Evolutionary conservation across 768 basidiomycete genomes (phyloP), one percentile per base, ranked within the genome.

Genomic region (Pleurotus tuber-regium): DNA sequence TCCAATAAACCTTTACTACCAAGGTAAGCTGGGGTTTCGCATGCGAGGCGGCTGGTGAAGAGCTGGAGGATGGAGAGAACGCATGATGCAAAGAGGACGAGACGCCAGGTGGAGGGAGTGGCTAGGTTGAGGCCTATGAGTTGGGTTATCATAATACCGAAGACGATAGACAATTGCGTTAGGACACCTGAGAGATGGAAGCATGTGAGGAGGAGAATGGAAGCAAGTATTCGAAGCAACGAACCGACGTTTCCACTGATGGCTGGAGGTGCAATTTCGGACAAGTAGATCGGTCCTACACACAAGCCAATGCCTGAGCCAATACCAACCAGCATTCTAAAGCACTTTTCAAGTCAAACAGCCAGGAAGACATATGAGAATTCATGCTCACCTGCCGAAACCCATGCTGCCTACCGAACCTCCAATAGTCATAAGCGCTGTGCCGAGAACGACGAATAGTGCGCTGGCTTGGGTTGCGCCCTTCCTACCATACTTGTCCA

Each of bases 61-160:
- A 84, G 68, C 59, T 92, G 90, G 2, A 72, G 52, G 5, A 76
- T 62, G 8, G 83, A 78, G n/a, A 87, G 57, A 1, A 62, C 69
- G 26, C 71, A 73, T 1, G 90, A 91, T 47, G 84, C 66, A 54
- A 84, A 64, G 18, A 89, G 74, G 18, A 92, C 89, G 36, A 77
- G 58, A 33, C 90, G 83, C 90, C 90, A 93, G 42, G 76, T 62
- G 46, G 72, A 73, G 1, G 87, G 87, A 8, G 83, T 83, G 12
- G 91, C 86, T 42, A 89, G 74, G 47, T 70, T 65, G 30, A 93
- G 72, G 2, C 92, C 92, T 54, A 91, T 72, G 4, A 75, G 67
- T 62, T 98, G 95, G 0, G 93, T 89, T n/a, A 83, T 64, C 76
- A 96, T 85, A 56, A 97, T 87, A 24, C 91, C 91, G 48, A 91